Conservation (phyloP, 192 early-diverging fungal species). For the Chytriomyces confervae region DNA sequence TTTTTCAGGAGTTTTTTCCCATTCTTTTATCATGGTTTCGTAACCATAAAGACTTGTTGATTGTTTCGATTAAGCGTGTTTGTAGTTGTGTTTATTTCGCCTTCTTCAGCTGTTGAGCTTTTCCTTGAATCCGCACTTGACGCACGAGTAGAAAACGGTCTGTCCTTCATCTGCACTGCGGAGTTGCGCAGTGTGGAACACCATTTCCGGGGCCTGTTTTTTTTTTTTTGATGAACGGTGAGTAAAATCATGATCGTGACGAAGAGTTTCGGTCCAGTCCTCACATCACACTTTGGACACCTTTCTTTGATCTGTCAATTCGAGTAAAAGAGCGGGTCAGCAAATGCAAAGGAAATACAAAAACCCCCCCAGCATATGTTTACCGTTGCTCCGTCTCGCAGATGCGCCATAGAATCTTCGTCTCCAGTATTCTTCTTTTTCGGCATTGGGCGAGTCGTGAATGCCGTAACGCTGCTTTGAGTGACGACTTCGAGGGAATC, state of each 20-base stretch:
- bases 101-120: conserved; percentile 11
- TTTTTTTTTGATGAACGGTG: background rate
- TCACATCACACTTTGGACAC: conserved; percentile 88
- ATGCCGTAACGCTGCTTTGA: conserved; percentile 73
- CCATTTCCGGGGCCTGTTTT: conserved; percentile 77
- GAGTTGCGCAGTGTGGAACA: conserved; percentile 95
- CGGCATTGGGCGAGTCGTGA: conserved; percentile 61
- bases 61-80: too few relatives aligned
- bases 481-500: conserved; percentile 85
- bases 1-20: too few relatives aligned
- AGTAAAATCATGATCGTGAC: too few relatives aligned
- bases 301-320: conserved; percentile 85
- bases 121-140: conserved; percentile 85
- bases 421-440: conserved; percentile 11
- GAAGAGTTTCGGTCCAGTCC: background rate
- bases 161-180: conserved; percentile 99
- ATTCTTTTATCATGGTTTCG: too few relatives aligned
- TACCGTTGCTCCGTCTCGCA: conserved; percentile 54
- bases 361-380: background rate
- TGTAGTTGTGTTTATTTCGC: too few relatives aligned
- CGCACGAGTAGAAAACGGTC: conserved; percentile 98
- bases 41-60: too few relatives aligned
- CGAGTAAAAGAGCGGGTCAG: background rate
- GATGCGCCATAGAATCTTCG: conserved; percentile 39
- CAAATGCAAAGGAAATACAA: background rate